A percentile compares a stretch with the other conserved stretches of the same genome.
Conservation (phyloP, 208 protist genomes). For the Trypanosoma caninum region DNA sequence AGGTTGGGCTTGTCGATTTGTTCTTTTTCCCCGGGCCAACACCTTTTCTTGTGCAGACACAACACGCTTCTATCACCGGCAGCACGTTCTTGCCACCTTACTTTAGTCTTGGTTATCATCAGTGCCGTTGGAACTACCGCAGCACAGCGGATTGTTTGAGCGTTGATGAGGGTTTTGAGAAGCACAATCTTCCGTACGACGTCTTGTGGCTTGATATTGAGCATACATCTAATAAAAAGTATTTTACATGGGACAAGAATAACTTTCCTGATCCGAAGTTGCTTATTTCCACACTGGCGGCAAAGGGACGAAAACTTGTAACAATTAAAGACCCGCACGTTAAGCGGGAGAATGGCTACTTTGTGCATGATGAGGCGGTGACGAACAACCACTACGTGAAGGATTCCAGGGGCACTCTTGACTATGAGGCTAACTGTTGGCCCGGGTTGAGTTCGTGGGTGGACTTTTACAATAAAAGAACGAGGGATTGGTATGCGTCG, state of each 20-base stretch:
- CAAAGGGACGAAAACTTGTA: conserved; percentile 94
- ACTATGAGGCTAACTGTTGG: conserved; percentile 97
- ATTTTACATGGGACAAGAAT: conserved; percentile 97
- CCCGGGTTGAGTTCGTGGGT: conserved; percentile 92
- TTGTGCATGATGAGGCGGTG: conserved; percentile 78
- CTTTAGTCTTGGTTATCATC: conserved; percentile 97
- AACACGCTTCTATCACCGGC: conserved; percentile 94
- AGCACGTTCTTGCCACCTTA: conserved; percentile 92
- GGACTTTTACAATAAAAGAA: conserved; percentile 92
- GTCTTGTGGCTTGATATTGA: conserved; percentile 99
- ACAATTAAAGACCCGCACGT: conserved; percentile 99
- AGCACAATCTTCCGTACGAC: conserved; percentile 97
- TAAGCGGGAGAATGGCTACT: conserved; percentile 86
- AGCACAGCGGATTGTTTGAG: conserved; percentile 89
- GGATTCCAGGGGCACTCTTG: conserved; percentile 35
- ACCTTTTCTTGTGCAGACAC: conserved; percentile 79
- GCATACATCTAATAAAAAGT: conserved; percentile 98
- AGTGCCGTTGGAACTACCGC: conserved; percentile 98
- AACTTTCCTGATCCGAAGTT: conserved; percentile 93
- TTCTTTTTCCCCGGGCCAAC: conserved; percentile 95
- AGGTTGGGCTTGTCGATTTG: conserved; percentile 94
- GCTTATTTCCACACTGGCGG: conserved; percentile 87
- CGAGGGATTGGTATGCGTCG: conserved; percentile 92
- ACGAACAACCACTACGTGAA: conserved; percentile 89
- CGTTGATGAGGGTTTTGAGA: conserved; percentile 93